Conservation (phyloP, 2,329 filamentous ascomycete genomes). For the Aspergillus sp. region DNA sequence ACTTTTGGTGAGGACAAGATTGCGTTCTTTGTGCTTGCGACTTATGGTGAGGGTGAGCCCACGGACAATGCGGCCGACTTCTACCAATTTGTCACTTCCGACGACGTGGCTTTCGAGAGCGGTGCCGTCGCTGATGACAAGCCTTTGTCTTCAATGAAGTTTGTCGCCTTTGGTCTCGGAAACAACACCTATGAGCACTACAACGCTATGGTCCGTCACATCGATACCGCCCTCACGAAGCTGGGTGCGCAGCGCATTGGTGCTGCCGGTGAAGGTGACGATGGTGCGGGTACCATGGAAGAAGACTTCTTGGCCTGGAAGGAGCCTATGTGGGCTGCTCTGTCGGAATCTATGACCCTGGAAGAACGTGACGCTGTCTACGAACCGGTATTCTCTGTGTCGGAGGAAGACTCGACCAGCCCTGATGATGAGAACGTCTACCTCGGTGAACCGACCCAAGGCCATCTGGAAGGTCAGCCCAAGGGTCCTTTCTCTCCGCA, state of each 20-base stretch:
- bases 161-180: slow-evolving; percentile 89
- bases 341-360: slow-evolving; percentile 74
- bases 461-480: slow-evolving; percentile 76
- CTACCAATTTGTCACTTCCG: slow-evolving; percentile 84
- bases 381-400: slow-evolving; percentile 82
- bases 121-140: slow-evolving; percentile 56
- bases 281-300: slow-evolving; percentile 98
- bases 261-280: slow-evolving; percentile 86
- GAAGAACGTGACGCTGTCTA: slow-evolving; percentile 96
- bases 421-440: slow-evolving; percentile 77
- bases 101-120: slow-evolving; percentile 75
- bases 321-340: slow-evolving; percentile 92
- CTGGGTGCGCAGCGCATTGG: slow-evolving; percentile 81
- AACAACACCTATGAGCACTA: slow-evolving; percentile 99
- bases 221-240: slow-evolving; percentile 72
- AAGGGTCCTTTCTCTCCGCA: slow-evolving; percentile 93
- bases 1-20: slow-evolving; percentile 82
- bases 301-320: slow-evolving; percentile 99
- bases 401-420: slow-evolving; percentile 66
- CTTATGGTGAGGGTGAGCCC: slow-evolving; percentile 96
- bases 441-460: slow-evolving; percentile 91
- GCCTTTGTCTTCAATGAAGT: slow-evolving; percentile 76
- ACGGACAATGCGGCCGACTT: slow-evolving; percentile 99
- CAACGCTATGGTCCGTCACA: slow-evolving; percentile 94
- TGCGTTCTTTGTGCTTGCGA: slow-evolving; percentile 90